Percentiles rank a stretch among this genome's conserved stretches.
Conservation (phyloP, 768 basidiomycete genomes). For the Collybiopsis luxurians region DNA sequence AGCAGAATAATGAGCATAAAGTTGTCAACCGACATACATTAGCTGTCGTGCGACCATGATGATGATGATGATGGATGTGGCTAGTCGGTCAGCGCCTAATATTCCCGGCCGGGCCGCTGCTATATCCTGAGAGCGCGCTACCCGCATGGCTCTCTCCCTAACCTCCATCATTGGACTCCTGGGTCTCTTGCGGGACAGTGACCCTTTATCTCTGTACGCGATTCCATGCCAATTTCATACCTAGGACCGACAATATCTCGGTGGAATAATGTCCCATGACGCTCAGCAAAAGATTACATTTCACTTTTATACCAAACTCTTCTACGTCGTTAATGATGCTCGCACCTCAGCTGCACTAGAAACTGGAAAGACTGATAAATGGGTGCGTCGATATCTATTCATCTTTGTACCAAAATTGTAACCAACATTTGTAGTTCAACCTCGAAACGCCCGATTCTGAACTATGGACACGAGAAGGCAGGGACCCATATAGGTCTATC, state of each 20-base stretch:
- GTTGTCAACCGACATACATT: too few species aligned
- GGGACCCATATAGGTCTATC: slow-evolving; percentile 58
- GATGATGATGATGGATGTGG: too few species aligned
- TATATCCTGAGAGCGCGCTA: not conserved
- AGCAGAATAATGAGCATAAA: too few species aligned
- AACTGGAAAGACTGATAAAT: slow-evolving; percentile 67
- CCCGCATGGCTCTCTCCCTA: not conserved
- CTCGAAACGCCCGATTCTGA: slow-evolving; percentile 76
- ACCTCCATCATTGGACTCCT: not conserved
- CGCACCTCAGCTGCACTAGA: slow-evolving; percentile 54
- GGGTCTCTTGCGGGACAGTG: slow-evolving; percentile 7
- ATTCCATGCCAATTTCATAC: not conserved
- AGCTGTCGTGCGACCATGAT: too few species aligned
- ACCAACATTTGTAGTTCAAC: slow-evolving; percentile 57
- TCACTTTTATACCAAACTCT: slow-evolving; percentile 80
- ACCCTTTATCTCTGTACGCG: not conserved
- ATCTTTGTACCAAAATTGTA: not conserved
- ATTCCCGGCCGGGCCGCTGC: too few species aligned
- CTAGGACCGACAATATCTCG: not conserved
- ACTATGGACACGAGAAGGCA: slow-evolving; percentile 57
- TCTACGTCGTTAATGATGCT: slow-evolving; percentile 71
- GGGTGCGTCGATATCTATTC: slow-evolving; percentile 48
- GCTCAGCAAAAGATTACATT: slow-evolving; percentile 74
- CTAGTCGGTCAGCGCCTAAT: too few species aligned
- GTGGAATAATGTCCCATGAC: slow-evolving; percentile 19